Evolutionary conservation across 2,329 filamentous ascomycete species (phyloP).

Genomic region (Aspergillus spinulosporus): DNA sequence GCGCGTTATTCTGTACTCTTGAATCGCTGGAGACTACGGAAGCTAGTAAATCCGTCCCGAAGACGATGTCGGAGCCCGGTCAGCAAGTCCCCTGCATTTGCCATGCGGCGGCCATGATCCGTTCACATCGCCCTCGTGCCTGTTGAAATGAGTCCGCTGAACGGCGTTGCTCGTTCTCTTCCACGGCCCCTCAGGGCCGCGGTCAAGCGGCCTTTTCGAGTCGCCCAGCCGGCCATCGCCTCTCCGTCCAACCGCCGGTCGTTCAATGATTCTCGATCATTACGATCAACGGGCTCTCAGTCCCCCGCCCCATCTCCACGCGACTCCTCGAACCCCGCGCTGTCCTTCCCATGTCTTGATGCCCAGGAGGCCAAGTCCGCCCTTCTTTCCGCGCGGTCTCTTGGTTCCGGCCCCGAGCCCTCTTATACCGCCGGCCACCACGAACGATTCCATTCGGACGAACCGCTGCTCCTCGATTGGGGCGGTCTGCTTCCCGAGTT

Average conservation of each 20-base stretch:
- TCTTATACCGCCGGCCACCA: constrained; percentile 92
- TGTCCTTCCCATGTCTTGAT: constrained; percentile 88
- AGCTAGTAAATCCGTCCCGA: neutral
- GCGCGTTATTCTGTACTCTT: too few species aligned
- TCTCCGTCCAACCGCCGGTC: constrained; percentile 12
- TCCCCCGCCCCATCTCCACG: constrained; percentile 20
- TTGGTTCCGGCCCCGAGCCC: constrained; percentile 80
- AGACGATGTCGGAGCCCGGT: neutral
- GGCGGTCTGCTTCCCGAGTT: constrained; percentile 88
- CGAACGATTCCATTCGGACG: constrained; percentile 69
- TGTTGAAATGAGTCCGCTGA: constrained; percentile 24
- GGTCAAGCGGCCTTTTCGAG: constrained; percentile 17
- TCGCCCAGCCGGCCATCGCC: neutral
- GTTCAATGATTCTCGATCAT: constrained; percentile 23
- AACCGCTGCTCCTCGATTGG: constrained; percentile 86
- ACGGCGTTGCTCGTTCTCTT: constrained; percentile 22
- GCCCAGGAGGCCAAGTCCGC: constrained; percentile 77
- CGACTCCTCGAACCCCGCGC: constrained; percentile 71
- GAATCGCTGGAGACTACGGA: neutral
- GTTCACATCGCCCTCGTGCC: neutral
- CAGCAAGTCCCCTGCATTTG: neutral
- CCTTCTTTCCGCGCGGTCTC: constrained; percentile 66
- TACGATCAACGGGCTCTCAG: constrained; percentile 25
- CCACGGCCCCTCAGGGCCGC: constrained; percentile 22
- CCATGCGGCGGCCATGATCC: neutral